Evolutionary conservation across 2,329 filamentous ascomycete genomes (phyloP).

Genomic region (Cyphellophora europaea): DNA sequence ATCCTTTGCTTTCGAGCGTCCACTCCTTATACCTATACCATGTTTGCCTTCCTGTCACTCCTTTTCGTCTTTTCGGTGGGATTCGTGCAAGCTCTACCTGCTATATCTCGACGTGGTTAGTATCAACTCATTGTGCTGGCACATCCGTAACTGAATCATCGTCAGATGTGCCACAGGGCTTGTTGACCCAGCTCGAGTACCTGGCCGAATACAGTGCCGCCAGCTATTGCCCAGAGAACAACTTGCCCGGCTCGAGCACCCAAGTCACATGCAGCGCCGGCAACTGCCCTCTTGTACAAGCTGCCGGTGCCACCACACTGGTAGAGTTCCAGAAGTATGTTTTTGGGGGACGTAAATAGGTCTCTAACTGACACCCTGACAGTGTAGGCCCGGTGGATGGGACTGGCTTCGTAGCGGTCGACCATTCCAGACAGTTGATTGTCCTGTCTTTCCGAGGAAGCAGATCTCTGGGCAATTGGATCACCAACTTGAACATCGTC

Average conservation of each 20-base stretch:
- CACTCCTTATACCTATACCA: neutral
- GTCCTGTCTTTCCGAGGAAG: conserved; percentile 28
- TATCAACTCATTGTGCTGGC: too few relatives aligned
- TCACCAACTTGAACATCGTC: conserved; percentile 21
- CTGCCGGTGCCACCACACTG: conserved; percentile 35
- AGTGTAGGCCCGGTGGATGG: conserved; percentile 25
- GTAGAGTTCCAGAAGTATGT: conserved; percentile 41
- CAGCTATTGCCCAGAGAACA: conserved; percentile 42
- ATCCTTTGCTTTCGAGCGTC: conserved; percentile 1
- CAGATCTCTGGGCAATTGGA: conserved; percentile 21
- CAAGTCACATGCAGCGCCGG: conserved; percentile 34
- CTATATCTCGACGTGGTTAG: neutral
- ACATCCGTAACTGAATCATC: too few relatives aligned
- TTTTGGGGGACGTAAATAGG: neutral
- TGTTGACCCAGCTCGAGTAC: conserved; percentile 33
- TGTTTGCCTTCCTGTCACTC: too few relatives aligned
- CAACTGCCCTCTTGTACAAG: conserved; percentile 40
- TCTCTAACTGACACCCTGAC: conserved; percentile 1
- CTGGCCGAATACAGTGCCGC: conserved; percentile 45
- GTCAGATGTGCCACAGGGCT: conserved; percentile 30
- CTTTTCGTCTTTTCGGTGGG: too few relatives aligned
- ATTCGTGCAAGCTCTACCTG: neutral
- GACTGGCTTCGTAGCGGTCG: conserved; percentile 38
- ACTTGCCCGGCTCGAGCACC: conserved; percentile 31
- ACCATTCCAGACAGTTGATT: conserved; percentile 30